phyloP scores from a whole-genome alignment of 139 green algal species.

The Coelastrella sp. region DNA sequence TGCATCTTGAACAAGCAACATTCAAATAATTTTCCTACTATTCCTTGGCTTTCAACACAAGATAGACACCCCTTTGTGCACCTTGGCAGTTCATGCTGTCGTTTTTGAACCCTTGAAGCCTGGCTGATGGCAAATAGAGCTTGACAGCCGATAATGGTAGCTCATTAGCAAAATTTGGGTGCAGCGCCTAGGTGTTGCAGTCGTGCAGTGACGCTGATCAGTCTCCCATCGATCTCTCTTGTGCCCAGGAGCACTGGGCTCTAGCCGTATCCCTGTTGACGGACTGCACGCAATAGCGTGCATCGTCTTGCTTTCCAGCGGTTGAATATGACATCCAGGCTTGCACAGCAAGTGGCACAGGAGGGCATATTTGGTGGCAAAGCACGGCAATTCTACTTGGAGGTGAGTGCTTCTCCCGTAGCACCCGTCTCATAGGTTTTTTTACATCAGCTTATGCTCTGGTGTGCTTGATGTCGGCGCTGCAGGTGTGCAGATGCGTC shows the following conservation, averaged over 20 bases:
- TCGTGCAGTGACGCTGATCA: no score
- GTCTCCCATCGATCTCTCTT: no score
- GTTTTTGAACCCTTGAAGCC: no score
- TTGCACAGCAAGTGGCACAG: slow-evolving; percentile 43
- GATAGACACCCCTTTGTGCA: not conserved
- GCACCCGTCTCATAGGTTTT: not conserved
- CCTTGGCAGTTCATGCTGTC: not conserved
- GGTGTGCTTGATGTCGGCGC: no score
- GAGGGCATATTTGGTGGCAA: slow-evolving; percentile 55
- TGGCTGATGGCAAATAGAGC: no score
- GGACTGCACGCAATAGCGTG: no score
- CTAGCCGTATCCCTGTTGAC: no score
- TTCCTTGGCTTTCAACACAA: not conserved
- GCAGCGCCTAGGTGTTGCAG: no score
- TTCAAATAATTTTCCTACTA: not conserved
- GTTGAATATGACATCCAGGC: slow-evolving; percentile 50
- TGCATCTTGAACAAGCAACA: not conserved
- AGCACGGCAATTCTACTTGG: slow-evolving; percentile 59
- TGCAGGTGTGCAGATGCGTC: slow-evolving; percentile 68
- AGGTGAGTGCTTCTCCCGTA: slow-evolving; percentile 29
- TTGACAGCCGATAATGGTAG: no score
- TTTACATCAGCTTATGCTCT: not conserved
- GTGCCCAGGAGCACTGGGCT: no score
- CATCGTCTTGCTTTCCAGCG: not conserved
- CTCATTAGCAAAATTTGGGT: no score